Base-by-base conservation (phyloP, 306 rosid species). In the Pterocarpus macrocarpus region DNA sequence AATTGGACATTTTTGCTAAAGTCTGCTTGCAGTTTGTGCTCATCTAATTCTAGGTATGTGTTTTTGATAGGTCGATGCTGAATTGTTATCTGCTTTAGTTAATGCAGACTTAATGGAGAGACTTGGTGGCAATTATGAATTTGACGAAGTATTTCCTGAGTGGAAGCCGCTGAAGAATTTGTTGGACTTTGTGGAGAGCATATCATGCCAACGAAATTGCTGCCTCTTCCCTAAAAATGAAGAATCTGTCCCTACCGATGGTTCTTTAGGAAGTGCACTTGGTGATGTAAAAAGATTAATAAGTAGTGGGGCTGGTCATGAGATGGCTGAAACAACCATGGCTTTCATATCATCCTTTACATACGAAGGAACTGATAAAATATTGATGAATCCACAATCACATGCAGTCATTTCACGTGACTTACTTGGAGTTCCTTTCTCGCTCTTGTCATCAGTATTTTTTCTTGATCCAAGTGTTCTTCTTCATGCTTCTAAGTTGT, bases 81-180 rank as follows among this genome's bases (percentile, higher is more conserved):
- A 80, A 50, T 81, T 89, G 78, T 80, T 93, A 77, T 91, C 96
- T 79, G 82, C 95, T 75, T 68, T 90, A 71, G 88, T 95, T 77
- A 87, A 83, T 78, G 83, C 90, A 63, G 79, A 87, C 87, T 85
- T 93, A 88, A 80, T 56, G 5, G 89, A 91, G 89, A 88, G 68
- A 86, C 86, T 95, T 81, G 89, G 82, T 75, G 86, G 80, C 71
- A 61, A 4, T 69, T 55, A 76, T 81, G 86, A 83, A 63, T 85
- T 77, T 78, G 85, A 75, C 32, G 89, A 69, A 61, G 73, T 65
- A 78, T 85, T 80, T 82, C 87, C 86, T 71, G 90, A 88, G 80
- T 91, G 97, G 97, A 93, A 86, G 75, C 90, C 97, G 16, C 75
- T 93, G 87, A 86, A 85, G 81, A 82, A 89, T 80, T 86, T 95